Percentiles rank a stretch among this genome's conserved stretches.
Evolutionary conservation across 331 rosid genomes (phyloP).

Genomic region (Prunus yedoensis): DNA sequence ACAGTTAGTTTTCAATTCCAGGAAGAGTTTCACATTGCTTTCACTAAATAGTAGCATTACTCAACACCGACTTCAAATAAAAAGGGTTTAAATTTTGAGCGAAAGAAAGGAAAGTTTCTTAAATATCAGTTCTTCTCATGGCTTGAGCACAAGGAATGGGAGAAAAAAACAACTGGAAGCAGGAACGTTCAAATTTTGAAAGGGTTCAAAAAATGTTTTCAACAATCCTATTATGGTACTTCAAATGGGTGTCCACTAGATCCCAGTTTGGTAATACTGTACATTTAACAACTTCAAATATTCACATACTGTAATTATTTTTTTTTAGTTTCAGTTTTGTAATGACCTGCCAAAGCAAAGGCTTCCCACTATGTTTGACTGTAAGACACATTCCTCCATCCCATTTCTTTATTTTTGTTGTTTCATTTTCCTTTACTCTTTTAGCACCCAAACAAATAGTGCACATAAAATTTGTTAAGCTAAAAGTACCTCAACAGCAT

Average conservation of each 20-base stretch:
- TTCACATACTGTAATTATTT: neutral
- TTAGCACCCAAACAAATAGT: conserved; percentile 4
- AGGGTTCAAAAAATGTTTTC: neutral
- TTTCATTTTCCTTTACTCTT: neutral
- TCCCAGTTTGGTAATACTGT: neutral
- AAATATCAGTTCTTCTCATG: neutral
- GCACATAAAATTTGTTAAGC: conserved; percentile 20
- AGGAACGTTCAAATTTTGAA: neutral
- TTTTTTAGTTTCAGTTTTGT: neutral
- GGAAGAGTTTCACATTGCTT: neutral
- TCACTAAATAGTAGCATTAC: neutral
- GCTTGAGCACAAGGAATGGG: neutral
- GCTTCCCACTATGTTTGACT: neutral
- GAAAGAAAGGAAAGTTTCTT: neutral
- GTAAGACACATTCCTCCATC: neutral
- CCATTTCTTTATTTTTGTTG: neutral
- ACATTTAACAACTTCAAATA: neutral
- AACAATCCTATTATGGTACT: neutral
- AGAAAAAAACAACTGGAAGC: neutral
- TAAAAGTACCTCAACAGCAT: conserved; percentile 81
- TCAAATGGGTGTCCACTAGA: neutral
- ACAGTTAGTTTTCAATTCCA: neutral
- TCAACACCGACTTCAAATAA: neutral
- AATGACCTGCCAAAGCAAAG: neutral
- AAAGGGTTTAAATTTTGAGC: neutral